A percentile compares a stretch with the other conserved stretches of the same genome.
Evolutionary conservation across 2,329 filamentous ascomycete genomes (phyloP).

Genomic region (Phialemonium atrogriseum): DNA sequence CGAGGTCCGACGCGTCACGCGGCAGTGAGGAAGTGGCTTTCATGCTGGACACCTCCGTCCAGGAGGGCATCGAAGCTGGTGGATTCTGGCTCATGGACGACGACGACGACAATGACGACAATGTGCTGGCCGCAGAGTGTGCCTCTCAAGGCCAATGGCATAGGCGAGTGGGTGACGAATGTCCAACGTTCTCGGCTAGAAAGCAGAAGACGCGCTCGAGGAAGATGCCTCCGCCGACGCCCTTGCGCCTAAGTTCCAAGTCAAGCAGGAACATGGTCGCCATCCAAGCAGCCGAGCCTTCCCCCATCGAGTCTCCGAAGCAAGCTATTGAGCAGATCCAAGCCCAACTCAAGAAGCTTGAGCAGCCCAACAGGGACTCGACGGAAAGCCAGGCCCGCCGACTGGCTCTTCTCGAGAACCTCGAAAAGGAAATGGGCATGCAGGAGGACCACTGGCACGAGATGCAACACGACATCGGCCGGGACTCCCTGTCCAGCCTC

Average conservation of each 20-base stretch:
- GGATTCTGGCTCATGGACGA: constrained; percentile 20
- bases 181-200: constrained; percentile 50
- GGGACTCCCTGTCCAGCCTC: constrained; percentile 42
- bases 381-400: constrained; percentile 31
- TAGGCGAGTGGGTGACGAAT: constrained; percentile 48
- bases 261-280: constrained; percentile 32
- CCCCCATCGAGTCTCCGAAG: constrained; percentile 43
- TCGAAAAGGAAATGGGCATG: constrained; percentile 54
- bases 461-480: constrained; percentile 43
- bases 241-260: constrained; percentile 39
- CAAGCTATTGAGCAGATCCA: constrained; percentile 41
- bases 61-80: constrained; percentile 7
- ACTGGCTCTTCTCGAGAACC: constrained; percentile 44
- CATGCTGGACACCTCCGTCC: constrained; percentile 31
- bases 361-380: constrained; percentile 27
- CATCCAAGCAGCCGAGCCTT: constrained; percentile 39
- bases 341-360: constrained; percentile 41
- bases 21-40: constrained; percentile 31
- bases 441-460: constrained; percentile 53
- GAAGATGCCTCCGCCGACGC: constrained; percentile 48
- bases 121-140: constrained; percentile 10
- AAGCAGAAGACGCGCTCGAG: constrained; percentile 34
- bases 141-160: constrained; percentile 35
- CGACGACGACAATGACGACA: no score
- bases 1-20: constrained; percentile 16